Evolutionary conservation across 2,329 filamentous ascomycete genomes (phyloP).

Genomic region (Beauveria scarabaeidicola): DNA sequence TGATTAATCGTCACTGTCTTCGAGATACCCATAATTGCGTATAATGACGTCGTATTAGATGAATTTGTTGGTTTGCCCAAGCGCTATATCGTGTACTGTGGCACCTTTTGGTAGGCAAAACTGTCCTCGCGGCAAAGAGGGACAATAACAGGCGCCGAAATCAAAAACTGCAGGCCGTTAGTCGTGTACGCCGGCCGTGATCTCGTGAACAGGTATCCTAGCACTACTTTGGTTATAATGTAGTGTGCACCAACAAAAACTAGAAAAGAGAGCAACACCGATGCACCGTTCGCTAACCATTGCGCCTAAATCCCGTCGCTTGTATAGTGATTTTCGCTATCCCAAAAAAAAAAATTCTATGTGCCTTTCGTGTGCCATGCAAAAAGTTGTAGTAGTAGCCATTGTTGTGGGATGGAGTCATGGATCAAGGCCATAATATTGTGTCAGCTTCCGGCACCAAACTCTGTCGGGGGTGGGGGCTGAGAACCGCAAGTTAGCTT

Average conservation of each 20-base stretch:
- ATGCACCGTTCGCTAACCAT: background rate
- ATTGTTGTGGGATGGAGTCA: background rate
- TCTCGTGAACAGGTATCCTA: background rate
- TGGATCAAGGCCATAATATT: background rate
- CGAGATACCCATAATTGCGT: background rate
- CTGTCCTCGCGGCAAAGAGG: background rate
- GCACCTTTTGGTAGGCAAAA: background rate
- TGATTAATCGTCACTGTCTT: background rate
- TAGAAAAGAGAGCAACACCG: background rate
- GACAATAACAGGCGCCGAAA: background rate
- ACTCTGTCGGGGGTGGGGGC: slow-evolving; percentile 16
- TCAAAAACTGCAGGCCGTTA: background rate
- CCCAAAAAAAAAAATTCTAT: background rate
- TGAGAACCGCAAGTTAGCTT: slow-evolving; percentile 15
- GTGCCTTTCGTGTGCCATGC: background rate
- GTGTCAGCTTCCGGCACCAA: slow-evolving; percentile 14
- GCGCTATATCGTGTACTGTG: slow-evolving; percentile 1
- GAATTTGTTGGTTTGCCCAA: background rate
- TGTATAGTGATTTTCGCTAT: background rate
- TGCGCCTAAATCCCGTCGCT: slow-evolving; percentile 3
- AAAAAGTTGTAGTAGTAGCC: background rate
- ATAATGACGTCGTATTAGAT: background rate
- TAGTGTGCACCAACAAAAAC: slow-evolving; percentile 12
- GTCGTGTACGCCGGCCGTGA: slow-evolving; percentile 5
- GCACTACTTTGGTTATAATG: slow-evolving; percentile 18